phyloP scores from a whole-genome alignment of 768 basidiomycete genomes.

The Leccinellum rugosiceps region DNA sequence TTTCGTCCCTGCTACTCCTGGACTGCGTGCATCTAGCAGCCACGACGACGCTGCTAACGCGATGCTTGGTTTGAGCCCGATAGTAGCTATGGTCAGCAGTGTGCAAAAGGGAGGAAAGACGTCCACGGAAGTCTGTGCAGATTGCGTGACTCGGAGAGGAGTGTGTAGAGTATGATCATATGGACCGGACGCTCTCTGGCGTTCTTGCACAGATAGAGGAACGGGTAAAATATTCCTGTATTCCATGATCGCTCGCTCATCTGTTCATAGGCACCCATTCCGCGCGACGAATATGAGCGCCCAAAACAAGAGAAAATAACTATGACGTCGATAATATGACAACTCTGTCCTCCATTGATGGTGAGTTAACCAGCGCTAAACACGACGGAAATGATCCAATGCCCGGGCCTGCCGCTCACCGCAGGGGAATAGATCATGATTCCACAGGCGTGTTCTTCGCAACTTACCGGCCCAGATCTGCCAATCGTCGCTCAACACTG shows the following conservation, averaged over 20 bases:
- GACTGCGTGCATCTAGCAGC: slow-evolving; percentile 41
- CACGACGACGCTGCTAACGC: slow-evolving; percentile 44
- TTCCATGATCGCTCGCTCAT: not conserved
- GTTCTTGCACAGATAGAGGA: slow-evolving; percentile 91
- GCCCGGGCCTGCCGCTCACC: not conserved
- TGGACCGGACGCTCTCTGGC: slow-evolving; percentile 75
- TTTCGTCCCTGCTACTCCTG: slow-evolving; percentile 37
- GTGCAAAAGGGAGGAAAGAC: slow-evolving; percentile 82
- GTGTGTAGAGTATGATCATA: slow-evolving; percentile 76
- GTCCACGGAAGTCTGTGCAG: slow-evolving; percentile 92
- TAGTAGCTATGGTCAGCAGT: slow-evolving; percentile 79
- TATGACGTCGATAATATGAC: too few relatives aligned
- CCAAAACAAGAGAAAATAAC: not conserved
- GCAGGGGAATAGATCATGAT: not conserved
- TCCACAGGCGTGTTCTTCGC: too few relatives aligned
- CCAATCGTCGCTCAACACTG: too few relatives aligned
- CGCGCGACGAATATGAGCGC: slow-evolving; percentile 83
- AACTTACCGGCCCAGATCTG: too few relatives aligned
- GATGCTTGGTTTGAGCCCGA: slow-evolving; percentile 78
- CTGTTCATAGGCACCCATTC: slow-evolving; percentile 69
- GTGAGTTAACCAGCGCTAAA: not conserved
- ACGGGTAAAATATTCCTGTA: slow-evolving; percentile 43
- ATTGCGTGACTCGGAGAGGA: slow-evolving; percentile 88
- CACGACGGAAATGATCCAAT: not conserved
- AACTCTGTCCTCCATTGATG: too few relatives aligned